phyloP scores from a whole-genome alignment of 2,329 filamentous ascomycete species.

The Ceratocystis variospora region DNA sequence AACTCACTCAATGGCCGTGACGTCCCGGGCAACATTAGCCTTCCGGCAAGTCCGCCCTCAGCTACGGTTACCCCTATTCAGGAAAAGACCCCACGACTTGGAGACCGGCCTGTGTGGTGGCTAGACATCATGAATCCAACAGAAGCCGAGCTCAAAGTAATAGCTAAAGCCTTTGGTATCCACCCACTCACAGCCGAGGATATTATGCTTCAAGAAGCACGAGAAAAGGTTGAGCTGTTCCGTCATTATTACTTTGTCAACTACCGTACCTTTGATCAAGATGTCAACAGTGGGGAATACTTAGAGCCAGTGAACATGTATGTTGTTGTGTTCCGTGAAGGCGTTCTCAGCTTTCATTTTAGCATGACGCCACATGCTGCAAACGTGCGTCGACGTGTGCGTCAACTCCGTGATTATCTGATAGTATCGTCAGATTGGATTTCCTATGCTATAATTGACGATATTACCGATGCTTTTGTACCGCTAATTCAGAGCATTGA shows the following conservation, averaged over 20 bases:
- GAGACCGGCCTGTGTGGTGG: slow-evolving; percentile 91
- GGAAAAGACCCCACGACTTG: slow-evolving; percentile 44
- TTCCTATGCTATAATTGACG: slow-evolving; percentile 93
- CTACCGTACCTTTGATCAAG: slow-evolving; percentile 94
- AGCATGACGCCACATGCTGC: slow-evolving; percentile 91
- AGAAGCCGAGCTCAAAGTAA: slow-evolving; percentile 86
- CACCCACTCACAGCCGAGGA: slow-evolving; percentile 92
- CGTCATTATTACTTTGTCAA: slow-evolving; percentile 98
- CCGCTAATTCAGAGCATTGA: slow-evolving; percentile 88
- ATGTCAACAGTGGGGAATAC: slow-evolving; percentile 75
- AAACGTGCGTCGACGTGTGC: slow-evolving; percentile 85
- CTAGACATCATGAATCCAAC: slow-evolving; percentile 83
- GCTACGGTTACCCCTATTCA: slow-evolving; percentile 20
- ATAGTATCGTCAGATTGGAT: slow-evolving; percentile 95
- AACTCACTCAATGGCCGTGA: slow-evolving; percentile 8
- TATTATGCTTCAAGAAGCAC: slow-evolving; percentile 92
- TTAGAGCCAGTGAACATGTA: slow-evolving; percentile 96
- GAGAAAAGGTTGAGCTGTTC: slow-evolving; percentile 96
- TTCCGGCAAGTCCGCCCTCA: not conserved
- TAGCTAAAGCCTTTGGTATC: slow-evolving; percentile 86
- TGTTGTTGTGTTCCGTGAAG: slow-evolving; percentile 89
- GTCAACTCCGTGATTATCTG: slow-evolving; percentile 86
- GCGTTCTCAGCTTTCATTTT: slow-evolving; percentile 92
- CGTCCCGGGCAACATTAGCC: not conserved
- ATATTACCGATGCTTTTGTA: slow-evolving; percentile 92